Evolutionary conservation across 768 basidiomycete genomes (phyloP).

Genomic region (Russula emetica): DNA sequence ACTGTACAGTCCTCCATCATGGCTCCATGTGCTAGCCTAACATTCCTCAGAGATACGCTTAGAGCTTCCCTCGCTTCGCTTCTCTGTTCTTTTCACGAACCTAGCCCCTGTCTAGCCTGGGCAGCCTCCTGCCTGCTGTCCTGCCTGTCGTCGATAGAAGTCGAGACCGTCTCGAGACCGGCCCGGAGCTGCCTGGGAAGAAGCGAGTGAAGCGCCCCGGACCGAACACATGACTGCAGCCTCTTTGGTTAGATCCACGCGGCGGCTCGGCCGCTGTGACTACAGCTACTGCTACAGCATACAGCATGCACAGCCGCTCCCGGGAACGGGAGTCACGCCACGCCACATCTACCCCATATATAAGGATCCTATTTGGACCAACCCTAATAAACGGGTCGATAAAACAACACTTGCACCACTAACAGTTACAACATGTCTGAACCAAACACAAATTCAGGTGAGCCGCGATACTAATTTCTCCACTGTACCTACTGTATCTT

Average conservation of each 20-base stretch:
- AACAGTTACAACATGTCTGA: background rate
- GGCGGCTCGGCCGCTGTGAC: no score
- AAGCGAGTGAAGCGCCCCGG: background rate
- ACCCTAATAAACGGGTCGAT: background rate
- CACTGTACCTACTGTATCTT: no score
- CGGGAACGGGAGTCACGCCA: no score
- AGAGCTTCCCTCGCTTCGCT: no score
- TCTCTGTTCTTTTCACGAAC: background rate
- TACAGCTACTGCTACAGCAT: no score
- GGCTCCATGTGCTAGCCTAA: no score
- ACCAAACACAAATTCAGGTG: conserved; percentile 12
- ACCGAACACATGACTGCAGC: background rate
- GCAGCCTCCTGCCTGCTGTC: no score
- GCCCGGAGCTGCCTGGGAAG: background rate
- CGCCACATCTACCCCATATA: conserved; percentile 1
- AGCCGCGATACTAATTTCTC: background rate
- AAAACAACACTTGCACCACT: background rate
- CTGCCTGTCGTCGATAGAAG: no score
- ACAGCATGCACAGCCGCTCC: no score
- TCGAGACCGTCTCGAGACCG: background rate
- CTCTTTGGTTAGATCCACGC: no score
- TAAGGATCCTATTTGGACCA: background rate
- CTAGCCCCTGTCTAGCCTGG: background rate
- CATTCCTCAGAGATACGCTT: no score
- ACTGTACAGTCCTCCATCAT: no score